phyloP scores from a whole-genome alignment of 73 alveolate species.

The Halteria grandinella region DNA sequence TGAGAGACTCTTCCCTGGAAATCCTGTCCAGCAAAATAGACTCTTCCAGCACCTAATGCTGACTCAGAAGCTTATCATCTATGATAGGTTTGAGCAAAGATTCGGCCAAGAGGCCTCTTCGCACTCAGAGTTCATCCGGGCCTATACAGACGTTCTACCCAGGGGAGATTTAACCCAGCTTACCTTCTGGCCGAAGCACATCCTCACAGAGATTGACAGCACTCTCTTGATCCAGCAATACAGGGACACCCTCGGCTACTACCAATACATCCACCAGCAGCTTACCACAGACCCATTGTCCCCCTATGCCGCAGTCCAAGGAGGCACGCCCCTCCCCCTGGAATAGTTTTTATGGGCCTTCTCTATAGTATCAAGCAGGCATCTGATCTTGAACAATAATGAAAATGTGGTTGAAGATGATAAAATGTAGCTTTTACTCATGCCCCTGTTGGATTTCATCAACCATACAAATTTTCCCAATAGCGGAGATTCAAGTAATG shows the following conservation, averaged over 20 bases:
- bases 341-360: conserved; percentile 52
- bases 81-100: not conserved
- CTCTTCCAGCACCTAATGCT: conserved; percentile 29
- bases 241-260: not conserved
- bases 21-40: not conserved
- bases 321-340: conserved; percentile 2
- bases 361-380: conserved; percentile 31
- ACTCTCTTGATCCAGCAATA: not conserved
- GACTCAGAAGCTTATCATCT: conserved; percentile 13
- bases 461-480: too few species aligned
- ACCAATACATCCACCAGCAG: not conserved
- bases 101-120: not conserved
- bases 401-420: not conserved
- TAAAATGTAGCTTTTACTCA: not conserved
- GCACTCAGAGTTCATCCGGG: not conserved
- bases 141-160: conserved; percentile 14
- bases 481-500: too few species aligned
- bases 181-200: conserved; percentile 7
- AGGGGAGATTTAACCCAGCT: conserved; percentile 15
- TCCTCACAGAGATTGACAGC: conserved; percentile 7
- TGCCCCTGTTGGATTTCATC: conserved; percentile 33
- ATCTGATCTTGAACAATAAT: conserved; percentile 15
- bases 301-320: conserved; percentile 38
- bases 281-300: not conserved
- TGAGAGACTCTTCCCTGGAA: conserved; percentile 9